Evolutionary conservation across 345 rosid genomes (phyloP).

Genomic region (Fremontodendron californicum): DNA sequence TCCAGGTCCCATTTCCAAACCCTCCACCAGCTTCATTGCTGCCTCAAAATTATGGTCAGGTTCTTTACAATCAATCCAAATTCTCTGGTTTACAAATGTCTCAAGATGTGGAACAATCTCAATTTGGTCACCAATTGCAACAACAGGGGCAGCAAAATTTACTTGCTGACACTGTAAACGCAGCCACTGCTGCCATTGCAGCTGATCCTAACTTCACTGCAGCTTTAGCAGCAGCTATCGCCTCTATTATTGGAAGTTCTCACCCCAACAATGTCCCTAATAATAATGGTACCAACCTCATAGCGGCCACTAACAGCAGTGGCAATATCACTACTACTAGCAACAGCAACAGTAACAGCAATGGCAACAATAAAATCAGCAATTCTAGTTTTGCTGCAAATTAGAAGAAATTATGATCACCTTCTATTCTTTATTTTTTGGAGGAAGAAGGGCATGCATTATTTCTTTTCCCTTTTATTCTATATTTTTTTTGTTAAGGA

Average conservation of each 20-base stretch:
- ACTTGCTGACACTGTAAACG: slow-evolving; percentile 35
- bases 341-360: slow-evolving; percentile 19
- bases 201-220: slow-evolving; percentile 70
- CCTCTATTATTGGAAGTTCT: slow-evolving; percentile 46
- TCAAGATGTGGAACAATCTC: too few species aligned
- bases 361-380: slow-evolving; percentile 26
- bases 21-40: slow-evolving; percentile 27
- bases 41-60: slow-evolving; percentile 64
- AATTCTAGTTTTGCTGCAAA: slow-evolving; percentile 30
- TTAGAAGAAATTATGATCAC: slow-evolving; percentile 6
- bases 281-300: slow-evolving; percentile 7
- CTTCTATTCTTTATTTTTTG: not conserved
- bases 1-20: slow-evolving; percentile 42
- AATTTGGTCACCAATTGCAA: too few species aligned
- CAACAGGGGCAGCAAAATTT: slow-evolving; percentile 28
- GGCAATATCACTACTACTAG: slow-evolving; percentile 9
- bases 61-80: slow-evolving; percentile 52
- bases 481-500: not conserved
- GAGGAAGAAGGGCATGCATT: not conserved
- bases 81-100: slow-evolving; percentile 66
- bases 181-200: slow-evolving; percentile 46
- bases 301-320: slow-evolving; percentile 22
- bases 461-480: not conserved
- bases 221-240: slow-evolving; percentile 61
- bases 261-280: slow-evolving; percentile 20